Evolutionary conservation across 805 yeast species (phyloP), one percentile per base, ranked within the genome.

Genomic region (Komagataella phaffii): DNA sequence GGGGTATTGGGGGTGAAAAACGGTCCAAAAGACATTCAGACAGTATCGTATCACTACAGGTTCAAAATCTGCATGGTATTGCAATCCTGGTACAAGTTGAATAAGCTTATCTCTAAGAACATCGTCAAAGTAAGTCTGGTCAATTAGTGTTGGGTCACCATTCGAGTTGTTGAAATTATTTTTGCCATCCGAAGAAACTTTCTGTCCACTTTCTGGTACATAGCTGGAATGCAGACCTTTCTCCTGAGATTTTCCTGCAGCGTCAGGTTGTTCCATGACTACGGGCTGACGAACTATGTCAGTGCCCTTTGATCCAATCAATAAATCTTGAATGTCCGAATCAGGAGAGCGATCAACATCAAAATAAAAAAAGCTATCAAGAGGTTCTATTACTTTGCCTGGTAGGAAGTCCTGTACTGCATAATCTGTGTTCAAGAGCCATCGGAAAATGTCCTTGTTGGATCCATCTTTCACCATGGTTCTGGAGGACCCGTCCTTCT

Each of bases 1-100:
- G 8, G 79, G 78, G 55, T 70, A 71, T 57, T 78, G 83, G 3
- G 79, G 74, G 62, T 75, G 87, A 62, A 71, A 81, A 23, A 73
- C 65, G 2, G 64, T 57, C 86, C 86, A 81, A 57, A 77, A 81
- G 7, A 58, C 50, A 36, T 60, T 61, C 10, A 68, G 52, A 49
- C 61, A 64, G 24, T 21, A 6, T 10, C 54, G 23, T 12, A 44
- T 44, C 14, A 18, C 23, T 10, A 17, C 46, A 18, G 23, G 23
- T 18, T 19, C 46, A 19, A 44, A 44, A 44, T 44, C 46, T 8
- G 46, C 23, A n/a, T 44, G 19, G 12, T 12, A 44, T 44, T 44
- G 23, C 19, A 44, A 8, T n/a, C 23, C 19, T 1, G 46, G 46
- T 7, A 44, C 23, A 12, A 44, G 46, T 7, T 44, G 19, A 7